Evolutionary conservation across 805 yeast genomes (phyloP), one percentile per base, ranked within the genome.

Genomic region (Wickerhamiella kurtzmanii): DNA sequence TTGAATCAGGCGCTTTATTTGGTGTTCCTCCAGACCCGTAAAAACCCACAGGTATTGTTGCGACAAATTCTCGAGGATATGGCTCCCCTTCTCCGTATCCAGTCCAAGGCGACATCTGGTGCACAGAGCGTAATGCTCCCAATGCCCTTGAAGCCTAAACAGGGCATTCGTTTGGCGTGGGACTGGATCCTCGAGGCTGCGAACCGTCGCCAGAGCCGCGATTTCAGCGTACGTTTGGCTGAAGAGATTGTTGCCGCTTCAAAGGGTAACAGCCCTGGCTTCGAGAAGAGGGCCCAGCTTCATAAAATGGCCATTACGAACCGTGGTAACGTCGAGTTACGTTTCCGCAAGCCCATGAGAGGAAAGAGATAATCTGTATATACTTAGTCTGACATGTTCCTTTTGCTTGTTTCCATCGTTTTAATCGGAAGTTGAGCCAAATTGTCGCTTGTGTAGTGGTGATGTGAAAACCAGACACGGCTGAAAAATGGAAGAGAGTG

Each of bases 111-210:
- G 58, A 86, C 92, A 2, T 92, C 92, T 49, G 81, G 81, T 47
- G 96, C 96, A 40, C 85, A 88, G 62, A 79, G 80, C 50, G 74
- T 75, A 50, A 73, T 79, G 37, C 80, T 85, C 44, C 98, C 98
- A 3, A 77, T 75, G 35, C 95, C 96, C 8, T 70, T 89, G 58
- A 78, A 76, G 44, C 77, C 76, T 57, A 79, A 86, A 65, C 95
- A 87, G 66, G 75, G 97, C 64, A 70, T 77, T 56, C 76, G 96
- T 64, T 77, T 76, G 58, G 96, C 97, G 2, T 83, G 94, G 71
- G 65, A 71, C 53, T 92, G 97, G 97, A 81, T 92, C 44, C 64
- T 87, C 46, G 95, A 85, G 50, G 86, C 94, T 18, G 76, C 94
- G 37, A 74, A 77, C 50, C 79, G 82, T 58, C 79, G 94, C 63